Conservation (phyloP, 441 rosid genomes). For the Metrosideros polymorpha region DNA sequence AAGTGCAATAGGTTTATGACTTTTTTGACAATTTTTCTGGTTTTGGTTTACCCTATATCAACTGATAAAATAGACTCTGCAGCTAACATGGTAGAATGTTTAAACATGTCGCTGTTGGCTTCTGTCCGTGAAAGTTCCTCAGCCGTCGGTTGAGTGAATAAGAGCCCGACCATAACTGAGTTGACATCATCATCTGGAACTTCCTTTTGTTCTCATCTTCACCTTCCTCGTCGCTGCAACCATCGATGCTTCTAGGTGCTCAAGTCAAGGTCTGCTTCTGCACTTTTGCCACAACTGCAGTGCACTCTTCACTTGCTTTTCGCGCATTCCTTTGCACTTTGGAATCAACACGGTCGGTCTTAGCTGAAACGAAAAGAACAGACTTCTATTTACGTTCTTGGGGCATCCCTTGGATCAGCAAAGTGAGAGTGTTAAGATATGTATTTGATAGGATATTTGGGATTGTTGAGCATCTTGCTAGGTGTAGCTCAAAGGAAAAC, state of each 20-base stretch:
- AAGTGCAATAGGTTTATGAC: no score
- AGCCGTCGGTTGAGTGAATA: neutral
- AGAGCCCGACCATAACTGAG: neutral
- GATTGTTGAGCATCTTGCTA: neutral
- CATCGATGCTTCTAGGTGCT: neutral
- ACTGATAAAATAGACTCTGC: neutral
- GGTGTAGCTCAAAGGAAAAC: neutral
- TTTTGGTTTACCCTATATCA: no score
- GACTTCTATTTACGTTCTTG: neutral
- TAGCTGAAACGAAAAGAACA: neutral
- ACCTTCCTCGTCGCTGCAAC: neutral
- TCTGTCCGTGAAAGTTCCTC: neutral
- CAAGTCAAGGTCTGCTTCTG: neutral
- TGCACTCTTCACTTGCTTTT: neutral
- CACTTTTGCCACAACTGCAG: neutral
- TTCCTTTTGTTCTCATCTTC: neutral
- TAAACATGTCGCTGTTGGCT: neutral
- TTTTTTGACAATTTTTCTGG: no score
- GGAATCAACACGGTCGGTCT: neutral
- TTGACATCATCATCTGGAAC: neutral
- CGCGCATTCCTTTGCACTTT: neutral
- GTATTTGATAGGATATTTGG: neutral
- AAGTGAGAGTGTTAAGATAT: neutral
- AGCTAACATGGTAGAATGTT: neutral
- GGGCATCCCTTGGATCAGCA: neutral